Percentiles rank a stretch among this genome's conserved stretches.
Evolutionary conservation across 2,329 filamentous ascomycete species (phyloP).

Genomic region (Stagonosporopsis vannaccii): DNA sequence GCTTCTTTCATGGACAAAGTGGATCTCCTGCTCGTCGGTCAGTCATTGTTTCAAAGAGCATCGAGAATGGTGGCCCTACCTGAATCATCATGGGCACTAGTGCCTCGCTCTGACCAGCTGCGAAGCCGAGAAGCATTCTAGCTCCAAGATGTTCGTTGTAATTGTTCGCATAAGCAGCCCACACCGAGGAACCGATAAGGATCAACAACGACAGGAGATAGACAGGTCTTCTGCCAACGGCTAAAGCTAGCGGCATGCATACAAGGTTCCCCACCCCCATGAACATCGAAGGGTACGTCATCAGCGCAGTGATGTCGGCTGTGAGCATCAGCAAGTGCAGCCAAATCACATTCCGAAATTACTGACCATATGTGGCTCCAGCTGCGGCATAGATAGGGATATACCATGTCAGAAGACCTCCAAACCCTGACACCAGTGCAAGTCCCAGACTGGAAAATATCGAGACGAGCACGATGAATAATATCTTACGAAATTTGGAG

Average conservation of each 20-base stretch:
- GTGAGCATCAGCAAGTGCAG: neutral
- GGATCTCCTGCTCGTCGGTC: conserved; percentile 32
- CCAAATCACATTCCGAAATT: neutral
- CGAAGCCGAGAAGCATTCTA: conserved; percentile 50
- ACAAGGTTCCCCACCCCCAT: conserved; percentile 34
- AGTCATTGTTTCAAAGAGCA: neutral
- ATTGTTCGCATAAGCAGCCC: conserved; percentile 21
- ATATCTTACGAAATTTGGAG: conserved; percentile 36
- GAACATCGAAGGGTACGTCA: conserved; percentile 39
- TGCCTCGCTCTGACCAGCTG: conserved; percentile 54
- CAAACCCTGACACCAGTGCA: conserved; percentile 52
- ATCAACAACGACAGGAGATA: conserved; percentile 26
- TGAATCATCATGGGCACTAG: conserved; percentile 53
- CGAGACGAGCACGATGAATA: conserved; percentile 37
- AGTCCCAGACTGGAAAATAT: conserved; percentile 51
- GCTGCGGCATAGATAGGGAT: conserved; percentile 49
- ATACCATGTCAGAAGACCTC: conserved; percentile 53
- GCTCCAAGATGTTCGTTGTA: conserved; percentile 48
- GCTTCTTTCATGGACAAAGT: conserved; percentile 56
- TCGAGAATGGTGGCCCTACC: conserved; percentile 5
- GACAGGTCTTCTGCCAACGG: conserved; percentile 32
- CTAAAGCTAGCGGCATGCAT: conserved; percentile 30
- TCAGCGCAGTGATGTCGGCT: conserved; percentile 49
- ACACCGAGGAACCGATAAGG: conserved; percentile 16
- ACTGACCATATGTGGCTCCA: conserved; percentile 42